Evolutionary conservation across 192 early-diverging fungal genomes (phyloP).

Genomic region (Backusella tarrabulga): DNA sequence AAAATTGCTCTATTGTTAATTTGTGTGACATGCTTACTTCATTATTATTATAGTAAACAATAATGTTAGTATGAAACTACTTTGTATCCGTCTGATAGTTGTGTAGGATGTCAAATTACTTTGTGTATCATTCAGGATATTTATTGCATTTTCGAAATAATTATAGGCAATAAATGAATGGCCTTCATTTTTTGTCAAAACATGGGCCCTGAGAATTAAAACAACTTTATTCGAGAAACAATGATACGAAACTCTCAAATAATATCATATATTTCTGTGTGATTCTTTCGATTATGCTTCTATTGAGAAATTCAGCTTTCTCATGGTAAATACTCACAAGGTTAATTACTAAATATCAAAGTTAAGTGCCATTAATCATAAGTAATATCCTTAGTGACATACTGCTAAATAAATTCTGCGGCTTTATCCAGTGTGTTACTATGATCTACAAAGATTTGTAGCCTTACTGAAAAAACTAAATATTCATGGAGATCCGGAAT

Average conservation of each 20-base stretch:
- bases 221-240: too few relatives aligned
- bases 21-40: neutral
- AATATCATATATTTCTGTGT: too few relatives aligned
- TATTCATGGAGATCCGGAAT: neutral
- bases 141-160: neutral
- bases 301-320: too few relatives aligned
- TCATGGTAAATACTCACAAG: too few relatives aligned
- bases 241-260: too few relatives aligned
- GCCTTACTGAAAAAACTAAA: neutral
- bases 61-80: neutral
- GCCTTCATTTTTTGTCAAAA: neutral
- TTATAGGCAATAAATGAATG: neutral
- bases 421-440: neutral
- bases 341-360: too few relatives aligned
- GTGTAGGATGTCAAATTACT: neutral
- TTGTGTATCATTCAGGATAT: neutral
- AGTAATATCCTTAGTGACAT: too few relatives aligned
- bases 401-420: too few relatives aligned
- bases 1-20: neutral
- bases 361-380: too few relatives aligned
- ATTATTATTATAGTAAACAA: neutral
- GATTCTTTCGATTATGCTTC: too few relatives aligned
- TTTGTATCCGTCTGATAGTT: neutral
- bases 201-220: too few relatives aligned
- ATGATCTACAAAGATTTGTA: neutral